Conservation (phyloP, 2,329 filamentous ascomycete species). For the Alternaria solani region DNA sequence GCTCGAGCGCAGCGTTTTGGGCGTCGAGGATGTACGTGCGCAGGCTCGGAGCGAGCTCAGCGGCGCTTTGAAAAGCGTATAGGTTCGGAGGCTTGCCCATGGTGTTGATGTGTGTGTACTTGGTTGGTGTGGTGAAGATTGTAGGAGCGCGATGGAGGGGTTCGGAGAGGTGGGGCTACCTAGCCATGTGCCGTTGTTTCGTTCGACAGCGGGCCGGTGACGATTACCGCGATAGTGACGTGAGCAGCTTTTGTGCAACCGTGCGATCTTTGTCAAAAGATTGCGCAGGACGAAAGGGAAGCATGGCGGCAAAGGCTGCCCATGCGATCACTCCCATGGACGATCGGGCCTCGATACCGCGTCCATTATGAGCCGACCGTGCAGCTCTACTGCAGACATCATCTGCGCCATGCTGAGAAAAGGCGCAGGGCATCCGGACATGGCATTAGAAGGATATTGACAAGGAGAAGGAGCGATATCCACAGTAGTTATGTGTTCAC, state of each 20-base stretch:
- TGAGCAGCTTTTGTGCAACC: slow-evolving; percentile 12
- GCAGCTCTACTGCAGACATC: slow-evolving; percentile 19
- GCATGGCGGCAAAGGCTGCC: slow-evolving; percentile 6
- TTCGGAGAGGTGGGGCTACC: slow-evolving; percentile 16
- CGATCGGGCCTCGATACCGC: slow-evolving; percentile 15
- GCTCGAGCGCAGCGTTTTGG: slow-evolving; percentile 79
- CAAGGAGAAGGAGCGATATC: background rate
- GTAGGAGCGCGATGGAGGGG: slow-evolving; percentile 25
- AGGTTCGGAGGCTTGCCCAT: slow-evolving; percentile 65
- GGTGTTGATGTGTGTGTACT: slow-evolving; percentile 24
- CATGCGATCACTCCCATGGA: slow-evolving; percentile 10
- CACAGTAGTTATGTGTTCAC: background rate
- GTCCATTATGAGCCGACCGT: slow-evolving; percentile 18
- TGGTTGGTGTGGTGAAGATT: slow-evolving; percentile 19
- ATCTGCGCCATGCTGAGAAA: slow-evolving; percentile 12
- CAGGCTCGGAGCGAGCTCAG: slow-evolving; percentile 77
- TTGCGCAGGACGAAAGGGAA: background rate
- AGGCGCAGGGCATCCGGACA: slow-evolving; percentile 4
- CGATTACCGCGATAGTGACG: slow-evolving; percentile 26
- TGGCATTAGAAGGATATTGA: background rate
- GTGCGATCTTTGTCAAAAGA: background rate
- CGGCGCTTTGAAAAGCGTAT: slow-evolving; percentile 77
- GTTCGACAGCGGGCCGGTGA: slow-evolving; percentile 21
- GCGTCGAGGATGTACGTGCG: slow-evolving; percentile 82
- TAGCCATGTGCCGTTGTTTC: slow-evolving; percentile 17